These are phyloP conservation scores for Solanum ossicruentum DNA, from an alignment of 257 asterid genomes.

Conservation along the genomic window DNA sequence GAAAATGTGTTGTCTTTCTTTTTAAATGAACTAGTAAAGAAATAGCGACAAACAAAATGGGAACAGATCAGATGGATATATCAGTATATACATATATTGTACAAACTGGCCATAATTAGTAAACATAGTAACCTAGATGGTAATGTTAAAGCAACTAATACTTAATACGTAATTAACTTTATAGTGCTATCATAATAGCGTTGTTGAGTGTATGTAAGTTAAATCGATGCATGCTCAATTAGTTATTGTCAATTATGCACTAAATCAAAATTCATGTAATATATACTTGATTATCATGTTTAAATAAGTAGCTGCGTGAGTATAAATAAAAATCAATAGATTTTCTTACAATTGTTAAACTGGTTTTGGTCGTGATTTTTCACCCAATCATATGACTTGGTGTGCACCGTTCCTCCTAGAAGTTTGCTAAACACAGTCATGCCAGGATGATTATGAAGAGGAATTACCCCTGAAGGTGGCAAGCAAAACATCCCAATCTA, in stretches of 20 bases:
- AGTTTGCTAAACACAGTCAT: conserved; percentile 32
- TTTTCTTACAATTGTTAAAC: not conserved
- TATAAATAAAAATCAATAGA: not conserved
- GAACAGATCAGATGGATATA: not conserved
- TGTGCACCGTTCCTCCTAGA: conserved; percentile 13
- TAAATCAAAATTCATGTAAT: not conserved
- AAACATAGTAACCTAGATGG: not conserved
- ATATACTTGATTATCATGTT: not conserved
- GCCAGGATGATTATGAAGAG: conserved; percentile 30
- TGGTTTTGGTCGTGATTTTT: not conserved
- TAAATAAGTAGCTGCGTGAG: not conserved
- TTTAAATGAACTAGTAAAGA: too few species aligned
- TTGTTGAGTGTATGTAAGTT: not conserved
- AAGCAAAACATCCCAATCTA: conserved; percentile 24
- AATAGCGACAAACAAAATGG: not conserved
- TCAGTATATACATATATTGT: not conserved
- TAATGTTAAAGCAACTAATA: not conserved
- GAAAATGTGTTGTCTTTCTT: too few species aligned
- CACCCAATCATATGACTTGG: conserved; percentile 28
- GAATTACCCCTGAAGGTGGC: conserved; percentile 24
- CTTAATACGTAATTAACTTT: not conserved
- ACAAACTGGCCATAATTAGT: not conserved
- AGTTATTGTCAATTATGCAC: not conserved
- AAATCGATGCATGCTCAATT: not conserved
- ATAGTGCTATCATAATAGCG: not conserved